Evolutionary conservation across 2,329 filamentous ascomycete genomes (phyloP).

Genomic region (Plectosphaerella plurivora): DNA sequence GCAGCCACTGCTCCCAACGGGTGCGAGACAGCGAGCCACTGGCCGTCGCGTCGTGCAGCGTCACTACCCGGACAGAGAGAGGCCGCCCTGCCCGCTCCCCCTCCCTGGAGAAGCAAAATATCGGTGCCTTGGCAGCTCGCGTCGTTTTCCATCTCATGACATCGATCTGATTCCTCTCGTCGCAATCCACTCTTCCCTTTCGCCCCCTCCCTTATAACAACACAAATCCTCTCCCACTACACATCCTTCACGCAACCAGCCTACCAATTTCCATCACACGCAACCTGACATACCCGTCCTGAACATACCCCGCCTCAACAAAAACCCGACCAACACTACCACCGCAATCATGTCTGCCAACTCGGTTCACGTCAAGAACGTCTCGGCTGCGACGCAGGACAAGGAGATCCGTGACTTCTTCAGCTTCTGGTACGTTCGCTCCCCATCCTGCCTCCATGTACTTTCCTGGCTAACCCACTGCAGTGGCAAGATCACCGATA

Average conservation of each 20-base stretch:
- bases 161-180: neutral
- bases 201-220: neutral
- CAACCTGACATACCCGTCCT: slow-evolving; percentile 3
- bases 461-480: slow-evolving; percentile 1
- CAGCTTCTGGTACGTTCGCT: slow-evolving; percentile 74
- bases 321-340: slow-evolving; percentile 1
- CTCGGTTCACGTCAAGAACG: slow-evolving; percentile 87
- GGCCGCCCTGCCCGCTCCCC: neutral
- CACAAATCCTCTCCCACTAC: neutral
- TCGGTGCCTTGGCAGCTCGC: slow-evolving; percentile 1
- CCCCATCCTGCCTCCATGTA: neutral
- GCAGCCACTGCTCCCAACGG: no score
- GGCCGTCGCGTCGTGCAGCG: neutral
- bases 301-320: slow-evolving; percentile 3
- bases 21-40: neutral
- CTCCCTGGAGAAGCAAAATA: neutral
- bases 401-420: slow-evolving; percentile 96
- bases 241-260: neutral
- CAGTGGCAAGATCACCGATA: slow-evolving; percentile 85
- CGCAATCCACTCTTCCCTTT: neutral
- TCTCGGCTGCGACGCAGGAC: slow-evolving; percentile 75
- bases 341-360: slow-evolving; percentile 47
- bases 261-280: neutral
- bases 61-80: neutral
- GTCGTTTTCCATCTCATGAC: slow-evolving; percentile 1